Evolutionary conservation across 805 yeast genomes (phyloP).

Genomic region (Candida dajiaensis): DNA sequence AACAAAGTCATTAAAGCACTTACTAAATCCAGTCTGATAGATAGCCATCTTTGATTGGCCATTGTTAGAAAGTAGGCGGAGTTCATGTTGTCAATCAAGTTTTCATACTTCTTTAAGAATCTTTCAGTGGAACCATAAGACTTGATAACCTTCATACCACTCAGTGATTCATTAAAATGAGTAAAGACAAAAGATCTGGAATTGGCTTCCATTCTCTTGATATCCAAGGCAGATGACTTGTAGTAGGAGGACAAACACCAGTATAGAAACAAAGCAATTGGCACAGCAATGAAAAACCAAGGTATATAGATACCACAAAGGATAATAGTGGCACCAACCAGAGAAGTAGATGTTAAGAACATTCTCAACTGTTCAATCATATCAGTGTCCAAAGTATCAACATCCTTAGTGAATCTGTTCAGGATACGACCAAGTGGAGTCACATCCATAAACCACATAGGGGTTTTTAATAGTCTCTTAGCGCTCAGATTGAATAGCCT

Average conservation of each 20-base stretch:
- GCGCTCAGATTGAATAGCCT: slow-evolving; percentile 53
- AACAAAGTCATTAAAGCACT: slow-evolving; percentile 48
- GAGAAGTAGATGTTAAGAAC: slow-evolving; percentile 44
- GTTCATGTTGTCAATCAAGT: slow-evolving; percentile 54
- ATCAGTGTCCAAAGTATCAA: slow-evolving; percentile 77
- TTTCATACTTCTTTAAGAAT: slow-evolving; percentile 42
- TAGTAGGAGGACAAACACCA: slow-evolving; percentile 46
- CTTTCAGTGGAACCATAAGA: slow-evolving; percentile 43
- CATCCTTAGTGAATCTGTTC: slow-evolving; percentile 82
- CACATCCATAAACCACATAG: slow-evolving; percentile 78
- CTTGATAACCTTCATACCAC: slow-evolving; percentile 64
- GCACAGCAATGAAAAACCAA: slow-evolving; percentile 66
- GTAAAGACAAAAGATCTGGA: slow-evolving; percentile 67
- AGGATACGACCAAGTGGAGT: slow-evolving; percentile 83
- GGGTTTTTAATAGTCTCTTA: slow-evolving; percentile 55
- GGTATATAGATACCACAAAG: slow-evolving; percentile 68
- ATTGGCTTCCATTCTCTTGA: slow-evolving; percentile 70
- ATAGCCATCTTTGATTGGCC: slow-evolving; percentile 70
- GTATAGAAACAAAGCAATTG: slow-evolving; percentile 41
- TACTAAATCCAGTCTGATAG: slow-evolving; percentile 51
- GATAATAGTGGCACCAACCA: slow-evolving; percentile 57
- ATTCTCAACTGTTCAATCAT: slow-evolving; percentile 62
- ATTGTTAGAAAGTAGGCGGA: slow-evolving; percentile 57
- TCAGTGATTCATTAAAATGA: slow-evolving; percentile 64
- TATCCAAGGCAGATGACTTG: slow-evolving; percentile 67